Evolutionary conservation across 2,329 filamentous ascomycete genomes (phyloP).

Genomic region (Diplocarpon rosae): DNA sequence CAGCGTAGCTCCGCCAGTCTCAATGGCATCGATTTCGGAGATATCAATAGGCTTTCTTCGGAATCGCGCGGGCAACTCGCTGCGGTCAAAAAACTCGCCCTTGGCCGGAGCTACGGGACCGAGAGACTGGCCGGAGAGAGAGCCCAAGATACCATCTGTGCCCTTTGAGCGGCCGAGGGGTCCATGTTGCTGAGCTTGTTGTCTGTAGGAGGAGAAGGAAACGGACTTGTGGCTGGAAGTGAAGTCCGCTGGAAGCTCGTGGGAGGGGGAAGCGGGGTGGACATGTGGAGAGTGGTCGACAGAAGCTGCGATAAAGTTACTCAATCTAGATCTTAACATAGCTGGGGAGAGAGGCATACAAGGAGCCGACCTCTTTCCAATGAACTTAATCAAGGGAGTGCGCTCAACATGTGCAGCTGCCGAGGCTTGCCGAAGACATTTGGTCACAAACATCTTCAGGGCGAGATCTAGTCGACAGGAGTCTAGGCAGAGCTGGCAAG

Average conservation of each 20-base stretch:
- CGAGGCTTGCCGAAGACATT: slow-evolving; percentile 28
- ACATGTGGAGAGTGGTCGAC: slow-evolving; percentile 46
- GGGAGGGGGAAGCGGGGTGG: slow-evolving; percentile 44
- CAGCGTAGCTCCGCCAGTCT: slow-evolving; percentile 77
- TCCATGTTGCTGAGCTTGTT: slow-evolving; percentile 48
- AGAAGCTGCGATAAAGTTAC: slow-evolving; percentile 31
- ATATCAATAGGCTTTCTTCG: slow-evolving; percentile 60
- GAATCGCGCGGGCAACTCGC: slow-evolving; percentile 78
- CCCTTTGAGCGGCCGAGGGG: slow-evolving; percentile 33
- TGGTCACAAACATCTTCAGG: slow-evolving; percentile 29
- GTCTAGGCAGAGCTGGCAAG: not conserved
- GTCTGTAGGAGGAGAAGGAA: slow-evolving; percentile 46
- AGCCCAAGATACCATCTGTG: slow-evolving; percentile 19
- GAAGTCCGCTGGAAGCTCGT: slow-evolving; percentile 45
- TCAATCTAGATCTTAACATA: not conserved
- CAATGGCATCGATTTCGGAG: slow-evolving; percentile 89
- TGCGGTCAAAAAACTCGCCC: slow-evolving; percentile 80
- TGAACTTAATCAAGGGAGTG: slow-evolving; percentile 32
- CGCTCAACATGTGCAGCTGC: slow-evolving; percentile 26
- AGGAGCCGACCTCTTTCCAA: slow-evolving; percentile 31
- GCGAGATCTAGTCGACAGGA: not conserved
- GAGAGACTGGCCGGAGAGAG: slow-evolving; percentile 48
- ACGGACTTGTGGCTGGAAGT: slow-evolving; percentile 28
- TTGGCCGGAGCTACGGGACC: slow-evolving; percentile 59
- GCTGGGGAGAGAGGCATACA: slow-evolving; percentile 22